Evolutionary conservation across 805 yeast genomes (phyloP), one percentile per base, ranked within the genome.

Genomic region (Suhomyces sp.): DNA sequence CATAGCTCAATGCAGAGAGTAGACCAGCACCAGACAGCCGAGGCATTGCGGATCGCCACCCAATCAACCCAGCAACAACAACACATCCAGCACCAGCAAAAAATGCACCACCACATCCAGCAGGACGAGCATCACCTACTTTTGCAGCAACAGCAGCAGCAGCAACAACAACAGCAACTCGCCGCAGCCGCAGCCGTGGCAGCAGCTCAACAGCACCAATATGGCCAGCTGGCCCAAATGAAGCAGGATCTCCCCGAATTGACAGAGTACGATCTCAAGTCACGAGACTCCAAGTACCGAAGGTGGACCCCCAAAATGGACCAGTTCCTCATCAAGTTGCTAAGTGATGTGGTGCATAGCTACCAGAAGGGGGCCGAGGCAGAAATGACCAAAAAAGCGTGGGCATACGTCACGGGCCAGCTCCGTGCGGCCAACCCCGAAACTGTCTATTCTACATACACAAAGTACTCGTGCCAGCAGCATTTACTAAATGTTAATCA

Each of bases 251-350:
- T 53, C 35, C 54, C 61, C 27, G 66, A 61, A 13, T 58, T 71
- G 17, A 57, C 64, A 17, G 67, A 66, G 22, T 68, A 62, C 51
- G 75, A 71, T 50, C 55, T 69, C 52, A 71, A 71, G 53, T 65
- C 70, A 7, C 63, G 61, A 44, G 74, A 68, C 45, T 66, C 76
- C 13, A 72, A 72, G 54, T 72, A 72, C 54, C 63, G 68, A 49
- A 46, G 76, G 53, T 72, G 76, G 76, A 63, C 73, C 0, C 72
- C 76, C 1, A 64, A 60, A 35, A 72, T 71, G 76, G 76, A 72
- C 51, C 72, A 65, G 52, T 67, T 53, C 44, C 52, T 72, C 13
- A 60, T 71, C 44, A 69, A 65, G 47, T 54, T 72, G 33, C 58
- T 72, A 5, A 63, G 70, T 4, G 76, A 72, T 54, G 71, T 71